Evolutionary conservation across 495 filamentous ascomycete species (phyloP).

Genomic region (Trichoderma reesei): DNA sequence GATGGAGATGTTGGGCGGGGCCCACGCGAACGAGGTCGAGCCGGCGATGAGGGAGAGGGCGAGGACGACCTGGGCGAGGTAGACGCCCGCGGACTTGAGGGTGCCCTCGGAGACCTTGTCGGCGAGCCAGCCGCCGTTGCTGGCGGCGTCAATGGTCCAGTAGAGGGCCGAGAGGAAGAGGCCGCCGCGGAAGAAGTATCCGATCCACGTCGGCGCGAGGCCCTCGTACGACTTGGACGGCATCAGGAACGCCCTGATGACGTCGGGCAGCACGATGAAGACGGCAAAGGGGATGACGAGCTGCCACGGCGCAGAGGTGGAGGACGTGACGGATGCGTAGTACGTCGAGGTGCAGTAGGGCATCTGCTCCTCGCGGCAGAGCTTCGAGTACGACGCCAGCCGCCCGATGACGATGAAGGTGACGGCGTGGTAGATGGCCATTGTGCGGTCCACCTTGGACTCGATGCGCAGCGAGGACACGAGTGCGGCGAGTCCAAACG

Average conservation of each 20-base stretch:
- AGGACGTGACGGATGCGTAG: conserved; percentile 83
- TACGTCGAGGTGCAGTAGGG: conserved; percentile 92
- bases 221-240: conserved; percentile 77
- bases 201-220: conserved; percentile 72
- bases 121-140: conserved; percentile 77
- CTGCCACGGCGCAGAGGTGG: conserved; percentile 89
- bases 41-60: conserved; percentile 60
- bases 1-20: conserved; percentile 65
- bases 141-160: conserved; percentile 85
- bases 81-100: conserved; percentile 63
- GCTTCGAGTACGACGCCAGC: conserved; percentile 75
- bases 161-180: conserved; percentile 69
- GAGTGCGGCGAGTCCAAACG: conserved; percentile 69
- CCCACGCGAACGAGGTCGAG: conserved; percentile 61
- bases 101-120: conserved; percentile 42
- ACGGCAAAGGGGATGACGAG: conserved; percentile 67
- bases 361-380: conserved; percentile 98
- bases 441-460: conserved; percentile 48
- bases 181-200: conserved; percentile 64
- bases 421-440: conserved; percentile 75
- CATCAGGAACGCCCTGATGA: conserved; percentile 68
- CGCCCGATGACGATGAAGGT: conserved; percentile 75
- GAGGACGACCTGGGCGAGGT: conserved; percentile 64
- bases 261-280: conserved; percentile 60
- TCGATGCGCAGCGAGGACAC: conserved; percentile 63